phyloP scores from a whole-genome alignment of 306 rosid genomes.

The Malus sylvestris region DNA sequence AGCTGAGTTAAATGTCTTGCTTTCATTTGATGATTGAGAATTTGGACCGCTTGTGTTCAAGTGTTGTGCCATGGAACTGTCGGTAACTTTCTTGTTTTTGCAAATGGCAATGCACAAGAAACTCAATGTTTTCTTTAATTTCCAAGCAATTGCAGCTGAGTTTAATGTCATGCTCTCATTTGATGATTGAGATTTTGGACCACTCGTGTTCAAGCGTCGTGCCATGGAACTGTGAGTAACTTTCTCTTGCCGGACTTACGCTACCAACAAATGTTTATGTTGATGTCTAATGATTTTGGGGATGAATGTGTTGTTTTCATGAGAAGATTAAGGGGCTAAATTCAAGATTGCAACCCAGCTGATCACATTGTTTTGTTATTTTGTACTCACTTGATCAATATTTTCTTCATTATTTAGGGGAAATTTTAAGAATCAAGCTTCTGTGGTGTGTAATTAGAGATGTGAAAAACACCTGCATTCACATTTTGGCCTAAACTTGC shows the following conservation, averaged over 20 bases:
- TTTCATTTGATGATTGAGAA: too few species aligned
- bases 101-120: too few species aligned
- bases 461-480: neutral
- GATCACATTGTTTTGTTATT: neutral
- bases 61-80: too few species aligned
- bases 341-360: slow-evolving; percentile 8
- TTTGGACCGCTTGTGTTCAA: too few species aligned
- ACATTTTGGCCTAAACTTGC: slow-evolving; percentile 3
- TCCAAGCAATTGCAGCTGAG: too few species aligned
- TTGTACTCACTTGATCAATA: neutral
- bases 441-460: neutral
- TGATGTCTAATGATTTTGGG: neutral
- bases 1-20: too few species aligned
- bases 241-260: neutral
- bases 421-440: neutral
- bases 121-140: too few species aligned
- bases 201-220: too few species aligned
- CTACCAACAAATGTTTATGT: neutral
- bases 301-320: neutral
- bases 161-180: too few species aligned
- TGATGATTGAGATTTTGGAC: too few species aligned
- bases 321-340: neutral
- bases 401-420: neutral
- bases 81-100: too few species aligned
- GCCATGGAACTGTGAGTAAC: too few species aligned